Evolutionary conservation across 768 basidiomycete genomes (phyloP), one percentile per base, ranked within the genome.

Genomic region (Termitomyces sp.): DNA sequence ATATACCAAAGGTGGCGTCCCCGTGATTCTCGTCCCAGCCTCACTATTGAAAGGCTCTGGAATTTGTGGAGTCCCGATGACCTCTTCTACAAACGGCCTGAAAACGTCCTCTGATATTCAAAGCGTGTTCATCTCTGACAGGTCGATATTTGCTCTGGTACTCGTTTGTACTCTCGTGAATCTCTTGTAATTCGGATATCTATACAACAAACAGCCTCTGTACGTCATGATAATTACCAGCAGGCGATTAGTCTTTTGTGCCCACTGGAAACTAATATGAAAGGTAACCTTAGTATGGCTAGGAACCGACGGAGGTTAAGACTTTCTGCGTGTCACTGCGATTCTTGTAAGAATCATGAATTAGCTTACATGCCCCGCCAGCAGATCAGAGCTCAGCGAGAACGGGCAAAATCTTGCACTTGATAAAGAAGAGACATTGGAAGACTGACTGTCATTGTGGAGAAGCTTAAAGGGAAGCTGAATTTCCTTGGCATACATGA

Each of bases 1-100:
- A 59, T 92, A 92, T 66, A 78, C 77, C 8, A 73, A 73, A 53
- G 88, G 89, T 28, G 89, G 88, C 36, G 73, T 75, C 16, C 77
- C 88, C 3, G 76, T 79, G 39, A 73, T 90, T 52, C 76, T 89
- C 26, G 70, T 81, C 3, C 82, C 82, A 5, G 65, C 72, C 28
- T 58, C 67, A 10, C 55, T 65, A 20, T 70, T 78, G 42, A 58
- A 64, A 22, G 72, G 71, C 18, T 77, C 78, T 2, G 73, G 73
- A 2, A 58, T 81, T 10, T 81, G 80, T 60, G 71, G 70, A 13
- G 57, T 52, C 31, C 5, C 33, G 13, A 39, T n/a, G 39, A 12
- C 29, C 15, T 20, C 51, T 54, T 48, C 51, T 10, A 41, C 46
- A 4, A 20, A 58, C 20, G 31, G 45, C 10, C 24, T 45, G 16